Conservation (phyloP, 2,329 filamentous ascomycete species). For the Fonsecaea erecta region DNA sequence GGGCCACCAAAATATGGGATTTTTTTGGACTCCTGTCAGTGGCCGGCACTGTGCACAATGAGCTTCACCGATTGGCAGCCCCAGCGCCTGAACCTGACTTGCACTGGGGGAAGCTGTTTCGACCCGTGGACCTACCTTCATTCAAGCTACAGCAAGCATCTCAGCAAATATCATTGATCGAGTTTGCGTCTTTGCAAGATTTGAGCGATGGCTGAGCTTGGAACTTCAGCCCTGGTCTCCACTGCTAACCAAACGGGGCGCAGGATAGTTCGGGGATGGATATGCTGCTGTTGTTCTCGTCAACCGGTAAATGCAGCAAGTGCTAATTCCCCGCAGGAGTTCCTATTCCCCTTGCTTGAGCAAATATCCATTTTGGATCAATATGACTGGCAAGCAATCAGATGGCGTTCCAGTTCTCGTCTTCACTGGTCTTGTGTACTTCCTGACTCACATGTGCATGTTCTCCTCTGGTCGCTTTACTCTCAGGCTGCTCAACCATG, state of each 20-base stretch:
- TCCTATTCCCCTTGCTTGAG: not conserved
- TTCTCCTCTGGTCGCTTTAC: not conserved
- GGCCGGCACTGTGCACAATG: not conserved
- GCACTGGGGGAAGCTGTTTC: not conserved
- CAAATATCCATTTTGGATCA: not conserved
- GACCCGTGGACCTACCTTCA: not conserved
- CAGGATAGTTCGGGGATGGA: not conserved
- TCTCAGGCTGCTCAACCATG: not conserved
- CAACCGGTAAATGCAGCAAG: not conserved
- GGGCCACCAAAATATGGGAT: not conserved
- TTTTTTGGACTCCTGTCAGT: not conserved
- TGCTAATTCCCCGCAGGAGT: not conserved
- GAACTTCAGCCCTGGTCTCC: not conserved
- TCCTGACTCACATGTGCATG: not conserved
- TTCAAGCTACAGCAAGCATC: not conserved
- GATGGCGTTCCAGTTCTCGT: not conserved
- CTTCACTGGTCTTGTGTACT: not conserved
- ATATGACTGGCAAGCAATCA: not conserved
- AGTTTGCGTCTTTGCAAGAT: not conserved
- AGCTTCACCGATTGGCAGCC: not conserved
- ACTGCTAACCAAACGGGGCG: not conserved
- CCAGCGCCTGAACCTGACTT: not conserved
- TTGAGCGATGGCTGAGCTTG: not conserved
- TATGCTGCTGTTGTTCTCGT: not conserved
- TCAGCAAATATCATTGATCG: too few relatives aligned